Conservation (phyloP, 2,329 filamentous ascomycete species). For the Ophiostoma tasmaniense region DNA sequence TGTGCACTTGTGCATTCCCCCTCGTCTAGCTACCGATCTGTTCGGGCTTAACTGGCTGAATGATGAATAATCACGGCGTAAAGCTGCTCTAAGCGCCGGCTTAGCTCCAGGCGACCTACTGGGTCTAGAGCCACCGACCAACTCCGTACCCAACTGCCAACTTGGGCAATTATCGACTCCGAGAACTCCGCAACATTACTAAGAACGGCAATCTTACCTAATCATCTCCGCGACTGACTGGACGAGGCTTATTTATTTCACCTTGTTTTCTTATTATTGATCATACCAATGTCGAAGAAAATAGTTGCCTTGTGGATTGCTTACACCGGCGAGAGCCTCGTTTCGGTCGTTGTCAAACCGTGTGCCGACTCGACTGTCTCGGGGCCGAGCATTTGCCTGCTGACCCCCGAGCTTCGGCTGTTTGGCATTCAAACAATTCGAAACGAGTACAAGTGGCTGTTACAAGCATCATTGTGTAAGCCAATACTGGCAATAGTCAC, state of each 20-base stretch:
- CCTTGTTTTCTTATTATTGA: neutral
- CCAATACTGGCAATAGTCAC: neutral
- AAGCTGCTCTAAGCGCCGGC: neutral
- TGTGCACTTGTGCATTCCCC: neutral
- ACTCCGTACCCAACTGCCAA: neutral
- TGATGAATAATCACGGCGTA: neutral
- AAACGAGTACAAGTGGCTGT: too few relatives aligned
- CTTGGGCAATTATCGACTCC: neutral
- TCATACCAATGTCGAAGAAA: neutral
- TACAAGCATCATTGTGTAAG: too few relatives aligned
- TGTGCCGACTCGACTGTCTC: neutral
- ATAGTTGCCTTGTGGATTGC: neutral
- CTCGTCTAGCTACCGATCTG: neutral
- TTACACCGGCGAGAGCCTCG: neutral
- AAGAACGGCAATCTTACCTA: neutral
- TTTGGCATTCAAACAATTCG: neutral
- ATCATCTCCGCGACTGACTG: neutral
- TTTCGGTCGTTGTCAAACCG: neutral
- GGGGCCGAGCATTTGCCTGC: neutral
- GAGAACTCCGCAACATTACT: neutral
- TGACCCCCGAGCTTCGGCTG: neutral
- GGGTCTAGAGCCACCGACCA: neutral
- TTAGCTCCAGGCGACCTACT: neutral
- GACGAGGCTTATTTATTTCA: neutral
- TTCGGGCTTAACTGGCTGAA: neutral